Evolutionary conservation across 1,284 basidiomycete species (phyloP).

Genomic region (Cutaneotrichosporon dermatis): DNA sequence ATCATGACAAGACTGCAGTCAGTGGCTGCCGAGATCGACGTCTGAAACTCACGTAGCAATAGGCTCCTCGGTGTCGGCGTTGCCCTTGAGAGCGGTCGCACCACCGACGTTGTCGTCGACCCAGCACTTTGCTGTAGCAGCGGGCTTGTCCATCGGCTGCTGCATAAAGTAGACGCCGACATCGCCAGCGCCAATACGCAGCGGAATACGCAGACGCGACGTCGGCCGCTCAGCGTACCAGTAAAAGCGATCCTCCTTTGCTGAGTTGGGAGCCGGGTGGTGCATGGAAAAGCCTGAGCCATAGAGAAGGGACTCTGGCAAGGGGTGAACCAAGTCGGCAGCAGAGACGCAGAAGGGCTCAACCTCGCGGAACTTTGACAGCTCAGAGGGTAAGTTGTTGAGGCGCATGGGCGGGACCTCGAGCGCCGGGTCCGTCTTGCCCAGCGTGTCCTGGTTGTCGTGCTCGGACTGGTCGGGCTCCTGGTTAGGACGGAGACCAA

Average conservation of each 20-base stretch:
- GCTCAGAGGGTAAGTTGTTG: constrained; percentile 62
- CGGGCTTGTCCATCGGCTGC: constrained; percentile 41
- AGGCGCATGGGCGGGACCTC: constrained; percentile 68
- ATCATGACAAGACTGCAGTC: constrained; percentile 59
- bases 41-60: constrained; percentile 24
- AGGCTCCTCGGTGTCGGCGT: constrained; percentile 35
- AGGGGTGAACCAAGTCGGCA: constrained; percentile 89
- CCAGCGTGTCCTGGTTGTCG: constrained; percentile 12
- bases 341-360: constrained; percentile 84
- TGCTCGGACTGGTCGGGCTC: constrained; percentile 30
- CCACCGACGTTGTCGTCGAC: constrained; percentile 51
- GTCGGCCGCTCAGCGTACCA: constrained; percentile 64
- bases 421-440: constrained; percentile 42
- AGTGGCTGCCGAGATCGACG: constrained; percentile 10
- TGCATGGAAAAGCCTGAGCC: constrained; percentile 80
- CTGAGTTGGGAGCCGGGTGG: constrained; percentile 59
- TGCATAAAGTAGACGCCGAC: constrained; percentile 51
- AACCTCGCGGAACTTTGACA: constrained; percentile 70
- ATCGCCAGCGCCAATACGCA: constrained; percentile 48
- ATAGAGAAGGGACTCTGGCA: constrained; percentile 80
- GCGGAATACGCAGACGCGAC: constrained; percentile 39
- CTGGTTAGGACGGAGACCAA: constrained; percentile 47
- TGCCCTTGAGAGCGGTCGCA: constrained; percentile 46
- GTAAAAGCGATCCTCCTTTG: constrained; percentile 64
- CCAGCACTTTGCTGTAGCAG: constrained; percentile 49